Conservation (phyloP, 2,329 filamentous ascomycete species). For the Pyrenochaeta sp. region DNA sequence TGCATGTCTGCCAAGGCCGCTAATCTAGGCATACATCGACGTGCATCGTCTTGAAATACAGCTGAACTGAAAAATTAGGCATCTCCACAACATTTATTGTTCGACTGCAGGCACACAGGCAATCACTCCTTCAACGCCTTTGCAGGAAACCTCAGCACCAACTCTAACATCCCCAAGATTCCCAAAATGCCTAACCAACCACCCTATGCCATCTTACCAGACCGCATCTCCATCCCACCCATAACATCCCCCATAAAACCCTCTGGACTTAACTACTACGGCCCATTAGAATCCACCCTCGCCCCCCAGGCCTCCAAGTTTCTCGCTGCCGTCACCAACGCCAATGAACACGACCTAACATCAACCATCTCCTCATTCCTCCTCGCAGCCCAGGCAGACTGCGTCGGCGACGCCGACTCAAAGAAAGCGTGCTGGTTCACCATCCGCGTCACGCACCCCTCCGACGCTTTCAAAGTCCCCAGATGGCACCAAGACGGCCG, state of each 20-base stretch:
- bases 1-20: no score
- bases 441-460: slow-evolving; percentile 5
- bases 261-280: slow-evolving; percentile 10
- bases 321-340: slow-evolving; percentile 3
- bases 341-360: not conserved
- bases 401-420: slow-evolving; percentile 1
- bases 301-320: slow-evolving; percentile 4
- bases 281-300: not conserved
- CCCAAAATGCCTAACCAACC: not conserved
- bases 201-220: not conserved
- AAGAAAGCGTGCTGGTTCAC: slow-evolving; percentile 6
- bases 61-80: no score
- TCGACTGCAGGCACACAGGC: no score
- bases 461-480: slow-evolving; percentile 4
- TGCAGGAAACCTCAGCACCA: no score
- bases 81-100: no score
- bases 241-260: not conserved
- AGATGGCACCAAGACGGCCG: slow-evolving; percentile 17
- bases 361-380: slow-evolving; percentile 2
- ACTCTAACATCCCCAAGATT: no score
- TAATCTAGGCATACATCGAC: no score
- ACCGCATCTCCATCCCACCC: not conserved
- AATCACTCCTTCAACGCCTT: no score
- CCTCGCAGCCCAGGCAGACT: slow-evolving; percentile 4
- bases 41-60: no score